Percentiles rank a stretch among this genome's conserved stretches.
Conservation (phyloP, 495 filamentous ascomycete species). For the Opeltia flavorubescens region DNA sequence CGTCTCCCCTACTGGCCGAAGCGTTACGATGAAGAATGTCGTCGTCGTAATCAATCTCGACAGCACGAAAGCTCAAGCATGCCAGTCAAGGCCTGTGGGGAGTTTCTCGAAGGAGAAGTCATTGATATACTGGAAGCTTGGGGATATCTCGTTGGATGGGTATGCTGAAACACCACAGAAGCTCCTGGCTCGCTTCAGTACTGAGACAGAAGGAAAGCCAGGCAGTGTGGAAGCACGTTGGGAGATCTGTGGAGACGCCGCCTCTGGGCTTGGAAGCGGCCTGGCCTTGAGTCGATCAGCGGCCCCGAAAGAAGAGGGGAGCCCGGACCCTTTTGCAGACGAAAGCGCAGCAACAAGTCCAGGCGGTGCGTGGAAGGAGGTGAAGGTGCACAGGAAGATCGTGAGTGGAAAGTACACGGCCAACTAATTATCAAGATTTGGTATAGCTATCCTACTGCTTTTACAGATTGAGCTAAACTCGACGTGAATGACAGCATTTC, state of each 20-base stretch:
- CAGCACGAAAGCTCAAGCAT: conserved; percentile 31
- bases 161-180: conserved; percentile 40
- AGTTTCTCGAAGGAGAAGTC: conserved; percentile 77
- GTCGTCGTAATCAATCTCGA: conserved; percentile 72
- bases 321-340: conserved; percentile 55
- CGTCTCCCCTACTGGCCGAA: conserved; percentile 19
- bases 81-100: conserved; percentile 60
- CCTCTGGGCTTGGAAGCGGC: conserved; percentile 36
- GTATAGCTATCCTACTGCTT: too few relatives aligned
- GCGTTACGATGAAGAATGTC: conserved; percentile 63
- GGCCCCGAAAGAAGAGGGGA: conserved; percentile 22
- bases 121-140: conserved; percentile 79
- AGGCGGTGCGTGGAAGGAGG: conserved; percentile 52
- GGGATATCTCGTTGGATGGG: conserved; percentile 56
- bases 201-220: conserved; percentile 57
- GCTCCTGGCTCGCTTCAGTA: conserved; percentile 66
- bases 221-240: conserved; percentile 71
- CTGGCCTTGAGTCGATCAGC: conserved; percentile 42
- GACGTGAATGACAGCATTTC: too few relatives aligned
- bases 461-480: too few relatives aligned
- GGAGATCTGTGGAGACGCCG: conserved; percentile 47
- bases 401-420: conserved; percentile 67
- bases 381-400: conserved; percentile 57
- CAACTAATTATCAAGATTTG: conserved; percentile 19
- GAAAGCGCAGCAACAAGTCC: conserved; percentile 28